Conservation (phyloP, 345 rosid genomes). For the Eucalyptus cloeziana region DNA sequence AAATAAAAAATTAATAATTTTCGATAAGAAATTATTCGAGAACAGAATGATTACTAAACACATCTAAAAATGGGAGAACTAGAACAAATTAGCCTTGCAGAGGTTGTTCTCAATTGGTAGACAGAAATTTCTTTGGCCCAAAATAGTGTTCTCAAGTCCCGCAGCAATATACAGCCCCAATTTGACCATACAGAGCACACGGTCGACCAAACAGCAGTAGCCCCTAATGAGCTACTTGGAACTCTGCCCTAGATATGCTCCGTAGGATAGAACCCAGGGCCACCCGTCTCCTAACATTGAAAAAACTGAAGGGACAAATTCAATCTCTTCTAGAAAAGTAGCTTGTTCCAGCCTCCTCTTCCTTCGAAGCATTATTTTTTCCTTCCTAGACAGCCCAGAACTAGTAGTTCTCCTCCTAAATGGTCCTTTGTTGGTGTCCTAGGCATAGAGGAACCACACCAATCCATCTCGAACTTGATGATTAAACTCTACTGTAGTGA, state of each 20-base stretch:
- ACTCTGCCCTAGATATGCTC: not conserved
- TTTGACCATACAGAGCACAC: too few species aligned
- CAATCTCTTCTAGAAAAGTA: not conserved
- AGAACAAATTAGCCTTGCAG: not conserved
- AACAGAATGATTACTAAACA: too few species aligned
- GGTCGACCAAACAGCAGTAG: not conserved
- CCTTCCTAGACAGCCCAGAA: too few species aligned
- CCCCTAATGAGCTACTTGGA: not conserved
- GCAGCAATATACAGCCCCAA: not conserved
- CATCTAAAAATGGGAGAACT: not conserved
- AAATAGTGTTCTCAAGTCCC: not conserved
- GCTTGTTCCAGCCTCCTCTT: too few species aligned
- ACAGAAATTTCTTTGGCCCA: not conserved
- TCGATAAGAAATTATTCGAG: fast-evolving
- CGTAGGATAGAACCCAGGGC: not conserved
- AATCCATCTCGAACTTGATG: too few species aligned
- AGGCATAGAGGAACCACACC: too few species aligned
- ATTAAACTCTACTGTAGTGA: too few species aligned
- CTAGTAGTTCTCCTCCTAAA: not conserved
- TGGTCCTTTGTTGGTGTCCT: not conserved
- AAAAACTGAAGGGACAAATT: not conserved
- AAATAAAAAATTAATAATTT: too few species aligned
- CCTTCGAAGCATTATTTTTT: too few species aligned
- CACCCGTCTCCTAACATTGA: not conserved
- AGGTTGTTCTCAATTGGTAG: not conserved